Evolutionary conservation across 2,329 filamentous ascomycete genomes (phyloP), one percentile per base, ranked within the genome.

Genomic region (Malbranchea cinnamomea): DNA sequence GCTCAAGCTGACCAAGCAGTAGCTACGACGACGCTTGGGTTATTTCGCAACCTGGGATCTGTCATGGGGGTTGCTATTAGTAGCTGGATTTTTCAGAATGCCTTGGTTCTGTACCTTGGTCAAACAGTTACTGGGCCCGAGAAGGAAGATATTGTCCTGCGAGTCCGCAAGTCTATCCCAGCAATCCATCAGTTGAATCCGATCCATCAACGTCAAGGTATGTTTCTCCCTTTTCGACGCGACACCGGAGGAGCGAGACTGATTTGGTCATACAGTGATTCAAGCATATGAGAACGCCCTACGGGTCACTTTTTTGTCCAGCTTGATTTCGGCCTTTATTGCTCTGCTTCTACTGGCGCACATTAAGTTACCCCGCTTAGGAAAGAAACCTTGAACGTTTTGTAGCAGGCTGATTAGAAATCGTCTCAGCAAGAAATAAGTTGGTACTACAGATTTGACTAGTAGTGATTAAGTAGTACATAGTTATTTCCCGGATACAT

Each of bases 41-140:
- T 85, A 11, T 83, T 76, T 71, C 67, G 79, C 32, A 72, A 69
- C 34, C 53, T 85, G 4, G 80, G 79, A 5, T 68, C 66, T 33
- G 78, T 85, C 1, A 63, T 84, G 45, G 80, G 79, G n/a, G 68
- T 85, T 25, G 72, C 78, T 1, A 58, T 67, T 30, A 78, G 72
- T 40, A 79, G 74, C 46, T 63, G 83, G 34, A 68, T 83, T 5
- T 58, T 85, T 37, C 79, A 87, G 54, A 83, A 83, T 43, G 64
- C 69, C 1, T 56, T 87, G 30, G 53, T 68, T 6, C 54, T 61
- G 11, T 75, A 74, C 40, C 60, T 87, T 4, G 52, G 67, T 4
- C 38, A 48, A 7, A 62, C 67, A 19, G 74, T 85, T 6, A 62
- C 59, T 0, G 75, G 71, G 0, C 57, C 59, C 0, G 59, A 71